These are phyloP conservation scores for Helichrysum umbraculigerum DNA, from an alignment of 129 eudicot genomes.

Conservation along the genomic window DNA sequence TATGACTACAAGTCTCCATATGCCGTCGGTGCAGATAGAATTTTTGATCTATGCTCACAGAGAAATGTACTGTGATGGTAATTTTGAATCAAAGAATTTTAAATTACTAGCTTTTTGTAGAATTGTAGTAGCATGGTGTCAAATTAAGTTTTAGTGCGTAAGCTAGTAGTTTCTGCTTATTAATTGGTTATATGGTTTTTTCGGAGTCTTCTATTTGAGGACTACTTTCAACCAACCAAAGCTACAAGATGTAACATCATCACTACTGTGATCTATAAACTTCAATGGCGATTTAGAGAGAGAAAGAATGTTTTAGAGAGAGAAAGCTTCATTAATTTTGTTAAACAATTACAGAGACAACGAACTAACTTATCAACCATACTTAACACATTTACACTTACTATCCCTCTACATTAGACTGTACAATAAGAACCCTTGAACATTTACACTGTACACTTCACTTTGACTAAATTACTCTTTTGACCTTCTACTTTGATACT, in stretches of 20 bases:
- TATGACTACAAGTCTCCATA: slow-evolving; percentile 2
- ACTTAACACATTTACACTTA: too few species aligned
- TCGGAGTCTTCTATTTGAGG: slow-evolving; percentile 3
- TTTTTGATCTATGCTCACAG: slow-evolving; percentile 10
- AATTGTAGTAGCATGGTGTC: slow-evolving; percentile 7
- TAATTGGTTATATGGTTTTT: background rate
- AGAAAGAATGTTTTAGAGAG: too few species aligned
- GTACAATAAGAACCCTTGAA: too few species aligned
- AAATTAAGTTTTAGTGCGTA: slow-evolving; percentile 6
- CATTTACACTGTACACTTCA: too few species aligned
- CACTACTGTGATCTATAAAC: background rate
- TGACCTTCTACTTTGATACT: too few species aligned
- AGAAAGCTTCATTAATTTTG: too few species aligned
- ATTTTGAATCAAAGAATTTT: background rate
- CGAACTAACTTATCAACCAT: too few species aligned
- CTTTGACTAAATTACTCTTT: too few species aligned
- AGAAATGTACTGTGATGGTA: slow-evolving; percentile 14
- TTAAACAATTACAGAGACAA: too few species aligned
- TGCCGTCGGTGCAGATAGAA: background rate
- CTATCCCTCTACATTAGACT: too few species aligned
- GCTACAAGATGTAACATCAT: background rate
- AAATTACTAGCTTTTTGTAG: slow-evolving; percentile 5
- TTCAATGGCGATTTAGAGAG: too few species aligned
- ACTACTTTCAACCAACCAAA: background rate
- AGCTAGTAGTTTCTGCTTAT: slow-evolving; percentile 8